Conservation (phyloP, 2,329 filamentous ascomycete species). For the Tolypocladium sp. region DNA sequence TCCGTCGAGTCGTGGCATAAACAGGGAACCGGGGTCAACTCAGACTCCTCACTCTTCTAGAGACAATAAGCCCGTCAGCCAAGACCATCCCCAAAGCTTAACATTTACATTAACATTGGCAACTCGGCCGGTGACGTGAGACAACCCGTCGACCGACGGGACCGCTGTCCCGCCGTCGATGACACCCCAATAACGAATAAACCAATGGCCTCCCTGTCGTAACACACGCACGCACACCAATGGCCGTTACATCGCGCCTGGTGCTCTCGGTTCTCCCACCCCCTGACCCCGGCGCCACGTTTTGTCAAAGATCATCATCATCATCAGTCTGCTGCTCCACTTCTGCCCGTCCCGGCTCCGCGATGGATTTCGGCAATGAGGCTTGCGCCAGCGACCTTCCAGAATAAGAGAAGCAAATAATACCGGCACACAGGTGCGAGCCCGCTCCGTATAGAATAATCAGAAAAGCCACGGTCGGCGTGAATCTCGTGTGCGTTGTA, state of each 20-base stretch:
- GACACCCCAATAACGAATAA: not conserved
- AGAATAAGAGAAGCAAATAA: not conserved
- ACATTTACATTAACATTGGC: not conserved
- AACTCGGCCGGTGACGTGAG: not conserved
- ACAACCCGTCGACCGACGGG: not conserved
- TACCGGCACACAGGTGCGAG: not conserved
- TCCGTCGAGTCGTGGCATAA: not conserved
- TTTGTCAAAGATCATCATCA: not conserved
- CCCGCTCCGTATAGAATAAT: not conserved
- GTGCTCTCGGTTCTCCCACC: not conserved
- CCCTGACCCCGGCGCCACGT: not conserved
- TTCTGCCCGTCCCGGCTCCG: not conserved
- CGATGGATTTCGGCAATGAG: not conserved
- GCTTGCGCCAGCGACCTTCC: not conserved
- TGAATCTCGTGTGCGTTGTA: not conserved
- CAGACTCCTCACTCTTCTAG: too few relatives aligned
- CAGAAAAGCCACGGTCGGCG: not conserved
- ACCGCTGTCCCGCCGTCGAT: not conserved
- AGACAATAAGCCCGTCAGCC: not conserved
- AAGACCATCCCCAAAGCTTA: not conserved
- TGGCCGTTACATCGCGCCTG: not conserved
- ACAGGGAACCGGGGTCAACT: too few relatives aligned
- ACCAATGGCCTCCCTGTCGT: not conserved
- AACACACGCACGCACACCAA: not conserved
- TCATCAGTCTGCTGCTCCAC: not conserved